phyloP scores from a whole-genome alignment of 139 green algal species.

The Gonium pectorale region DNA sequence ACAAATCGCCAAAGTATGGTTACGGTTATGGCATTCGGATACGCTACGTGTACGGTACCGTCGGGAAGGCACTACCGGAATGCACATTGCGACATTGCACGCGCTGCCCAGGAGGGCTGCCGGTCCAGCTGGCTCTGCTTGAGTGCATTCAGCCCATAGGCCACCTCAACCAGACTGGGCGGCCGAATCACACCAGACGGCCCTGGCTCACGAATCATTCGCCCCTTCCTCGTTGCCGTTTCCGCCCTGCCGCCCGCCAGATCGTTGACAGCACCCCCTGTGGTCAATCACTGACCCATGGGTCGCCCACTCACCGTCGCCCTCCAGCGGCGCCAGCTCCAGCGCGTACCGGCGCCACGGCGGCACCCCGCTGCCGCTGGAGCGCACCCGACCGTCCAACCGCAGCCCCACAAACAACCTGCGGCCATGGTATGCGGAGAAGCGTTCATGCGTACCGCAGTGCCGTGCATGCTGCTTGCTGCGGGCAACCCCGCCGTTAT shows the following conservation, averaged over 20 bases:
- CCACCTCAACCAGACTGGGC: not conserved
- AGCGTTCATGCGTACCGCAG: no score
- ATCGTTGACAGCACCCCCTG: not conserved
- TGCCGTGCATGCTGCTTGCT: no score
- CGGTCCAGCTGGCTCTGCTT: not conserved
- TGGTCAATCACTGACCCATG: not conserved
- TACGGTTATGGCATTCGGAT: not conserved
- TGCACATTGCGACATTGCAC: not conserved
- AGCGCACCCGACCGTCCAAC: conserved; percentile 82
- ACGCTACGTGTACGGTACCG: not conserved
- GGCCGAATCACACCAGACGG: not conserved
- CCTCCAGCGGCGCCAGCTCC: conserved; percentile 76
- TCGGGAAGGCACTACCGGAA: not conserved
- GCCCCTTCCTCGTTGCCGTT: not conserved
- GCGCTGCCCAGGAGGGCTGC: not conserved
- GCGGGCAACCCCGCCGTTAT: no score
- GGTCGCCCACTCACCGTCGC: conserved; percentile 35
- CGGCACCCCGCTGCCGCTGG: conserved; percentile 70
- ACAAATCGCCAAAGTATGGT: no score
- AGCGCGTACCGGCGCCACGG: conserved; percentile 71
- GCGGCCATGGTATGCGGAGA: not conserved
- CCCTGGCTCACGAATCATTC: not conserved
- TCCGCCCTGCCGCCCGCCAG: no score
- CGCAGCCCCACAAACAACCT: conserved; percentile 82
- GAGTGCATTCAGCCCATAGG: not conserved